Evolutionary conservation across 2,329 filamentous ascomycete species (phyloP), one percentile per base, ranked within the genome.

Genomic region (Fusarium multiceps): DNA sequence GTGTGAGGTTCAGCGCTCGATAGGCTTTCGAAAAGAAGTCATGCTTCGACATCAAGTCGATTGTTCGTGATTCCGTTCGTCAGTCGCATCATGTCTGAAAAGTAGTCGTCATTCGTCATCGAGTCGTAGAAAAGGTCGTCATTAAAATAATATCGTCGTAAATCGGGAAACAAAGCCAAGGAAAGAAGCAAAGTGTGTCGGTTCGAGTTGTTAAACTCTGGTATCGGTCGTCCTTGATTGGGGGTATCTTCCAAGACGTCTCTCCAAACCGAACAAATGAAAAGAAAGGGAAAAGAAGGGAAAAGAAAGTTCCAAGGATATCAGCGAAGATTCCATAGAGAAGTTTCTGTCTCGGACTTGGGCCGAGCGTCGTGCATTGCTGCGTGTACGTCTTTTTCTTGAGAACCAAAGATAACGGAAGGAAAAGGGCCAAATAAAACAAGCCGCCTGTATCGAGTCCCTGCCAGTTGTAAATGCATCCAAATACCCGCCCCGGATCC

Each of bases 361-460:
- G 42, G 81, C 83, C 83, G 82, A 83, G 80, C 79, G 76, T 80
- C 80, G 82, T 87, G 87, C 87, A 89, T 89, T 87, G 87, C 87
- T 89, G 87, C 87, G 83, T 86, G 77, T 85, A 86, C 82, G 82
- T 88, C 85, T 87, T 87, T 70, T 80, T 84, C 82, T 85, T 80
- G 77, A 78, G 71, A 68, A 72, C 76, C 74, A 72, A 72, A 76
- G 70, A 61, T 69, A 59, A 69, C 59, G 72, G 72, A 72, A 74
- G 72, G 60, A 71, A 78, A 75, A 77, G 74, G 59, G 53, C 70
- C 71, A 68, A 67, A 72, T 73, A 74, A 78, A 75, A 80, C 81
- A 81, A 81, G 79, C 82, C 81, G 81, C 82, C 80, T 81, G 80
- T 83, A 81, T 83, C 76, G 79, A 80, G 78, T 76, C 75, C 80